phyloP scores from a whole-genome alignment of 2,329 filamentous ascomycete species.

The Didymella arachidicola region DNA sequence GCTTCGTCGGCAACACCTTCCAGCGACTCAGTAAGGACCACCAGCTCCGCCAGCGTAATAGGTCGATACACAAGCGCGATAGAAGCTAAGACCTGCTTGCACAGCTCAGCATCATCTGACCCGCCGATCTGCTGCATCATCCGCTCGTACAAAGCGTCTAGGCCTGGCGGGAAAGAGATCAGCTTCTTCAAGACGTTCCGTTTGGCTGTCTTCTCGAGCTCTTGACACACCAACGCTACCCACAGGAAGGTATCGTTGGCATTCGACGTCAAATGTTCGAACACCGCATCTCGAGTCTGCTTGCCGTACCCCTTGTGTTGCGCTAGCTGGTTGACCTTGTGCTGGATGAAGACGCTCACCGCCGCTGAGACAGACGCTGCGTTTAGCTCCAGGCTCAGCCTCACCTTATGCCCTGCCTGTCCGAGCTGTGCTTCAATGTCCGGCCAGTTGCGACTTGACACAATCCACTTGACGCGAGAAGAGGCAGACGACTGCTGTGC shows the following conservation, averaged over 20 bases:
- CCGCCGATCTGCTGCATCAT: background rate
- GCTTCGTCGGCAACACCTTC: too few species aligned
- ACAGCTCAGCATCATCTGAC: background rate
- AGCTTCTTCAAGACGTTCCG: background rate
- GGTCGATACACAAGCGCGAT: too few species aligned
- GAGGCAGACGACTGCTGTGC: background rate
- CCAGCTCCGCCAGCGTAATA: too few species aligned
- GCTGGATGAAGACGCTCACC: background rate
- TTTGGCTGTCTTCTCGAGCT: background rate
- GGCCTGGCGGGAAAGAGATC: background rate
- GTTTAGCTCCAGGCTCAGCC: background rate
- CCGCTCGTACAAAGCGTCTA: background rate
- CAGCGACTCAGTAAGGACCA: too few species aligned
- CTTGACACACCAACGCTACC: background rate
- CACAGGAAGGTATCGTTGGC: background rate
- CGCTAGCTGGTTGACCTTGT: background rate
- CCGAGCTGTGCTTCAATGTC: background rate
- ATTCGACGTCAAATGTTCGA: too few species aligned
- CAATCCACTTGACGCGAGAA: background rate
- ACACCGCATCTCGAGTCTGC: too few species aligned
- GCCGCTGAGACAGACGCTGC: background rate
- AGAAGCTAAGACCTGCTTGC: too few species aligned
- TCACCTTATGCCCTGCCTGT: background rate
- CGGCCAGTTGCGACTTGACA: background rate
- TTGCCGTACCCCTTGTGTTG: background rate